These are phyloP conservation scores for Adenanthera pavonina DNA, from an alignment of 306 rosid genomes.

Conservation along the genomic window DNA sequence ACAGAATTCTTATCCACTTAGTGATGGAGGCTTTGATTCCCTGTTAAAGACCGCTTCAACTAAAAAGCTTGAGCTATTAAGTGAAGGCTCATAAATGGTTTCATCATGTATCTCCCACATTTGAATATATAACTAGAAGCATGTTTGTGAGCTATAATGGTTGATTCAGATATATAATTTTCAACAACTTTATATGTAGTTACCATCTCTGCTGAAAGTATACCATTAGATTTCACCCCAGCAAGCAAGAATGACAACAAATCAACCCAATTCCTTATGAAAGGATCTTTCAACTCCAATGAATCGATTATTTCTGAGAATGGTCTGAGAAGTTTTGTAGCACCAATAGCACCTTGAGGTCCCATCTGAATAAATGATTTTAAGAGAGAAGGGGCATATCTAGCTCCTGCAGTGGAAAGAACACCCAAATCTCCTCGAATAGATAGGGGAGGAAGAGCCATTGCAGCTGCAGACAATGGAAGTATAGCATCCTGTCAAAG, in stretches of 20 bases:
- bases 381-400: constrained; percentile 87
- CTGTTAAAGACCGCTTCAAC: neutral
- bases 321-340: constrained; percentile 83
- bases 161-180: constrained; percentile 16
- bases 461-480: constrained; percentile 88
- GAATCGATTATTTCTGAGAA: constrained; percentile 86
- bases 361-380: constrained; percentile 86
- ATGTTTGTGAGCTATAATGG: neutral
- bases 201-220: constrained; percentile 97
- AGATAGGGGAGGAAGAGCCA: constrained; percentile 94
- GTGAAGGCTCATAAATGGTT: neutral
- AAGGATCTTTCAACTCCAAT: constrained; percentile 76
- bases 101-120: neutral
- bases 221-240: constrained; percentile 79
- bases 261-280: constrained; percentile 87
- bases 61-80: neutral
- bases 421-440: constrained; percentile 89
- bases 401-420: constrained; percentile 85
- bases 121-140: neutral
- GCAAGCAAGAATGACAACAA: constrained; percentile 92
- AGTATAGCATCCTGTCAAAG: constrained; percentile 79
- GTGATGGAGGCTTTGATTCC: neutral
- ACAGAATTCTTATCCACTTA: neutral
- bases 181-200: constrained; percentile 24
- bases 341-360: constrained; percentile 82